Base-by-base conservation (phyloP, 192 early-diverging fungal species). In the Phycomyces nitens region DNA sequence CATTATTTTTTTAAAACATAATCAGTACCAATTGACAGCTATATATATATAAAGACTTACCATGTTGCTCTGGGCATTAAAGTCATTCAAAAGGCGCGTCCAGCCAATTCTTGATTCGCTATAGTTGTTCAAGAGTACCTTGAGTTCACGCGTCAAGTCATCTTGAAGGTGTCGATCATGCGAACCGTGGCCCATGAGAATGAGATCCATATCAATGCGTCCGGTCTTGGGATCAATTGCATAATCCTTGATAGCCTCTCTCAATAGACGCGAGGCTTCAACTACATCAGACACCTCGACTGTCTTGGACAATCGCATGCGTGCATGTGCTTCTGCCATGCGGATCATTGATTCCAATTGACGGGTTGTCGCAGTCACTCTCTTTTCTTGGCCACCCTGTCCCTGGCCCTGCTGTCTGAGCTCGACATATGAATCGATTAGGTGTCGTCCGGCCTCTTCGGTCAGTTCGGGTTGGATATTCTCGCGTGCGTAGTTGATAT, bases 331-430 rank as follows among this genome's bases (percentile, higher is more conserved):
- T 67, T 99, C 95, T 14, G 92, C 68, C 72, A 99, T 81, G 53
- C 96, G 90, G 73, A 98, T 95, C 94, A 99, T 97, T 5, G 92
- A 94, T 80, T 97, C 97, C 9, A 98, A 82, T 73, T 98, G 94
- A 52, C 95, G 82, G 3, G 95, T 95, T 0, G 96, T 99, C 2
- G 94, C 94, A 0, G 94, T 93, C n/a, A 92, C 82, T 16, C 86
- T 81, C 29, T 84, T 84, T 38, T 65, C 73, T 20, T 70, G 63
- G 14, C 72, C 68, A 27, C 76, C 64, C 15, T 54, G 79, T 65
- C 73, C 78, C 63, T 71, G 80, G 0, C 94, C 96, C 58, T 88
- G 74, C 60, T 87, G 81, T 2, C 97, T 82, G 64, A 98, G 76
- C 16, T 88, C 84, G 14, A 96, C 86, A 70, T 98, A 99, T 39